Conservation (phyloP, 1,139 yeast species). For the Debaryomycetaceae sp. region DNA sequence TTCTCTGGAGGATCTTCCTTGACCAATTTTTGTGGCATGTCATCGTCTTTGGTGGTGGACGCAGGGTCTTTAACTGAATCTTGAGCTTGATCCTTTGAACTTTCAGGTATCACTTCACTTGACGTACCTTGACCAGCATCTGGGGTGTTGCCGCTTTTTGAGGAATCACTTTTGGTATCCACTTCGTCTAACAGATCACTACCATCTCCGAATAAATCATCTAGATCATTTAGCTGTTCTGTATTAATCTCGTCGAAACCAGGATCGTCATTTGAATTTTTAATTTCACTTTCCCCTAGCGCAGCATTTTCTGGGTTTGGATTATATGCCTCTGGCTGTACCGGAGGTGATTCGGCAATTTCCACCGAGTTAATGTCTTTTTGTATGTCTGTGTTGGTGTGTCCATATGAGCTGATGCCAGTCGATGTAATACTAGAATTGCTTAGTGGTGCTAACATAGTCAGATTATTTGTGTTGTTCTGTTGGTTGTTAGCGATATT, state of each 20-base stretch:
- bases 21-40: slow-evolving; percentile 9
- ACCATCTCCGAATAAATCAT: slow-evolving; percentile 44
- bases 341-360: slow-evolving; percentile 1
- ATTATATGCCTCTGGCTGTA: not conserved
- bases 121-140: not conserved
- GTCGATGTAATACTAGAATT: slow-evolving; percentile 26
- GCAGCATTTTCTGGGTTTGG: slow-evolving; percentile 16
- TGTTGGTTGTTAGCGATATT: slow-evolving; percentile 22
- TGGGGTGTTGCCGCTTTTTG: not conserved
- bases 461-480: not conserved
- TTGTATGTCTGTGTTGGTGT: slow-evolving; percentile 12
- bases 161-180: slow-evolving; percentile 3
- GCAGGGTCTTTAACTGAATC: not conserved
- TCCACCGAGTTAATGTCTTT: slow-evolving; percentile 11
- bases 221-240: slow-evolving; percentile 21
- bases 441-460: slow-evolving; percentile 12
- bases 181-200: slow-evolving; percentile 22
- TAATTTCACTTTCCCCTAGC: slow-evolving; percentile 18
- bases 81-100: not conserved
- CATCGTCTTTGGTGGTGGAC: slow-evolving; percentile 1
- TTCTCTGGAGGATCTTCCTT: not conserved
- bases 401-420: slow-evolving; percentile 23
- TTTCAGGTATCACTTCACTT: not conserved
- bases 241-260: slow-evolving; percentile 11
- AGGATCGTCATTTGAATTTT: not conserved